Conservation (phyloP, 2,329 filamentous ascomycete genomes). For the Fusarium sp. region DNA sequence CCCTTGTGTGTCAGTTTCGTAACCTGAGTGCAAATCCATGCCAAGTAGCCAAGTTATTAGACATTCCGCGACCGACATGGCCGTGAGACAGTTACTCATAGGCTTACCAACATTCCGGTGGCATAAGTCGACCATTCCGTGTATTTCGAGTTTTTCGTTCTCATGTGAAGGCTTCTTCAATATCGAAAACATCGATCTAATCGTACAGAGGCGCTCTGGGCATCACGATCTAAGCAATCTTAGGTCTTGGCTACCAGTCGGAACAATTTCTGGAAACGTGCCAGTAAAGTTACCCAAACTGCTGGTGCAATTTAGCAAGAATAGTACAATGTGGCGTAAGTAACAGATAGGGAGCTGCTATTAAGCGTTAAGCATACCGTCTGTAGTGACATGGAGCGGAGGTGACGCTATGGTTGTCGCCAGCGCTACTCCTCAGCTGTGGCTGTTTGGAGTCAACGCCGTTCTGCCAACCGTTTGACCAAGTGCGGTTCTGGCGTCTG, state of each 20-base stretch:
- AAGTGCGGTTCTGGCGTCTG: constrained; percentile 25
- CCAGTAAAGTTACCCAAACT: constrained; percentile 6
- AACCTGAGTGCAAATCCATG: constrained; percentile 10
- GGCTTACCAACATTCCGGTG: constrained; percentile 4
- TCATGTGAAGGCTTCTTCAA: not conserved
- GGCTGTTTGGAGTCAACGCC: constrained; percentile 8
- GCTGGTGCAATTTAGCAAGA: not conserved
- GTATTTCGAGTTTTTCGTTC: constrained; percentile 4
- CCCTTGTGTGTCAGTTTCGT: constrained; percentile 31
- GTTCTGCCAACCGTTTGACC: constrained; percentile 15
- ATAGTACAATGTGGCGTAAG: constrained; percentile 23
- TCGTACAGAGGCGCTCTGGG: not conserved
- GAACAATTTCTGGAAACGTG: constrained; percentile 1
- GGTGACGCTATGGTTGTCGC: not conserved
- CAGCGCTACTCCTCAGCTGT: constrained; percentile 29
- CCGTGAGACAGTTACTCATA: constrained; percentile 5
- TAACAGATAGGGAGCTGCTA: not conserved
- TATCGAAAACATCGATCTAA: constrained; percentile 7
- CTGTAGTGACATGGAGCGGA: not conserved
- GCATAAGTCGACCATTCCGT: constrained; percentile 14
- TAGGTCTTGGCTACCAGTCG: constrained; percentile 6
- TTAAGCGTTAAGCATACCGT: constrained; percentile 6
- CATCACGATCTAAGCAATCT: constrained; percentile 13
- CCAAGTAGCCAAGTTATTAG: constrained; percentile 14
- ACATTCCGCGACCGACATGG: constrained; percentile 25